phyloP scores from a whole-genome alignment of 306 rosid species.

The Quillaja saponaria region DNA sequence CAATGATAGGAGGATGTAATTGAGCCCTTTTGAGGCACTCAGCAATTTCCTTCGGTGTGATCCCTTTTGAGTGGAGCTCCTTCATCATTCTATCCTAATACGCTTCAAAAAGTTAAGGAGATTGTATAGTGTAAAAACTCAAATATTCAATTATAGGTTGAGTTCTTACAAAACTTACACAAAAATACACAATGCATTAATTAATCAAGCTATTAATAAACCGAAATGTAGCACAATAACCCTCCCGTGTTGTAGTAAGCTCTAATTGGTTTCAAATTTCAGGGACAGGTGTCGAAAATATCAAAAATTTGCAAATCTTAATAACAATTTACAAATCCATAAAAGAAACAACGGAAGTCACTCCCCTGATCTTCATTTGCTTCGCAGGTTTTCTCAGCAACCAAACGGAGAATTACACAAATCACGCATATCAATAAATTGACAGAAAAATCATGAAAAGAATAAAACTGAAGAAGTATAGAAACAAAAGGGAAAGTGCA shows the following conservation, averaged over 20 bases:
- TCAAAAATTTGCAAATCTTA: too few relatives aligned
- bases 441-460: neutral
- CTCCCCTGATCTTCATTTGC: too few relatives aligned
- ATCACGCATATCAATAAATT: neutral
- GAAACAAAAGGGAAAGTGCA: neutral
- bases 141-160: neutral
- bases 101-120: slow-evolving; percentile 1
- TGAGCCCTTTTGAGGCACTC: slow-evolving; percentile 52
- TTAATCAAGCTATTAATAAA: neutral
- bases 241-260: too few relatives aligned
- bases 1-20: slow-evolving; percentile 51
- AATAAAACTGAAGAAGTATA: neutral
- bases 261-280: too few relatives aligned
- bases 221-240: too few relatives aligned
- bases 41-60: slow-evolving; percentile 39
- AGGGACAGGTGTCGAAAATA: too few relatives aligned
- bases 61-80: slow-evolving; percentile 71
- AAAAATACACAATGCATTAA: neutral
- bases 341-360: too few relatives aligned
- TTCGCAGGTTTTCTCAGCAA: too few relatives aligned
- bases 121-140: neutral
- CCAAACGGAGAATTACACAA: neutral
- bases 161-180: neutral
- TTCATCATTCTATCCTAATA: slow-evolving; percentile 57
- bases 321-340: too few relatives aligned